A percentile compares a stretch with the other conserved stretches of the same genome.
Evolutionary conservation across 179 eudicot genomes (phyloP).

Genomic region (Heliamphora pulchella): DNA sequence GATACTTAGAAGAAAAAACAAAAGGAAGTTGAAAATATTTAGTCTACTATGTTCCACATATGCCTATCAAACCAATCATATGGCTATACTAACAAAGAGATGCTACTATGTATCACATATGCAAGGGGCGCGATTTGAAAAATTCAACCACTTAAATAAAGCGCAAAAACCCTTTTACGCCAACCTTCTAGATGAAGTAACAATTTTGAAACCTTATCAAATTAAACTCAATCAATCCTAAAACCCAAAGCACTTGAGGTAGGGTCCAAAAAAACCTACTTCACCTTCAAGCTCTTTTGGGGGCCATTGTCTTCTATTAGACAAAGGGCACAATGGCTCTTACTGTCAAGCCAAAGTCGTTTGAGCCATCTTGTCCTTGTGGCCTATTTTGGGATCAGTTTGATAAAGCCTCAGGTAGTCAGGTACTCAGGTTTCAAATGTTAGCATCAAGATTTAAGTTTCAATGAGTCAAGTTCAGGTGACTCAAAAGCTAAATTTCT

Average conservation of each 20-base stretch:
- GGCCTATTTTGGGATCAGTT: neutral
- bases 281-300: neutral
- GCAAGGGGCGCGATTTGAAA: neutral
- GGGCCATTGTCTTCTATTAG: neutral
- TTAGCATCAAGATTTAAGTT: neutral
- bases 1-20: no score
- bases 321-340: neutral
- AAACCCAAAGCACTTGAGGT: neutral
- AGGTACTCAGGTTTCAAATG: neutral
- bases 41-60: neutral
- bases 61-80: neutral
- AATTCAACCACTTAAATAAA: neutral
- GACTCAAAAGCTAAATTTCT: neutral
- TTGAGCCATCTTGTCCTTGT: neutral
- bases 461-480: neutral
- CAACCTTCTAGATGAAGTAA: neutral
- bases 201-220: constrained; percentile 6
- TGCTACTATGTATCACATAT: neutral
- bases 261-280: neutral
- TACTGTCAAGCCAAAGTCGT: neutral
- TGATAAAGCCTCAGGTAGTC: neutral
- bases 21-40: no score
- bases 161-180: neutral
- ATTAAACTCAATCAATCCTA: constrained; percentile 1
- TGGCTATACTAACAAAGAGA: neutral